Evolutionary conservation across 2,329 filamentous ascomycete species (phyloP).

Genomic region (Penicillium psychrosexuale): DNA sequence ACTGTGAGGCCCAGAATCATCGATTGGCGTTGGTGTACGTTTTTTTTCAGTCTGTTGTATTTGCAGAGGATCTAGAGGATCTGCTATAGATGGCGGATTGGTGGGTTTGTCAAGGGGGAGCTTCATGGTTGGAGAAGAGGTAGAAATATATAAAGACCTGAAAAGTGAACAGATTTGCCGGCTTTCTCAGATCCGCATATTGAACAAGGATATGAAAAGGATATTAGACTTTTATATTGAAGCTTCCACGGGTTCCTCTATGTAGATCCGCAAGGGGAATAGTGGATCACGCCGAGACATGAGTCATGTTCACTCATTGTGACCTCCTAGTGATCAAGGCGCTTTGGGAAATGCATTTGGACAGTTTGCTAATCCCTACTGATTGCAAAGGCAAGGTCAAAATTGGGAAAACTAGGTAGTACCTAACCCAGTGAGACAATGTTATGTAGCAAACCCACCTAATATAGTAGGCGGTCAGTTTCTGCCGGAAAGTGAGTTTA

Average conservation of each 20-base stretch:
- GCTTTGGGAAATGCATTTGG: background rate
- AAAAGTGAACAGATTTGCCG: background rate
- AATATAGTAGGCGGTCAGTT: background rate
- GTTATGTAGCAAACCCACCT: background rate
- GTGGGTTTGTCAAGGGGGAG: background rate
- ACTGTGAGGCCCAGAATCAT: too few relatives aligned
- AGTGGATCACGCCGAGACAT: background rate
- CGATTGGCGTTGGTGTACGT: background rate
- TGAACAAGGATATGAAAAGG: background rate
- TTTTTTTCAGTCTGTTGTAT: too few relatives aligned
- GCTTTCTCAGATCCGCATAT: background rate
- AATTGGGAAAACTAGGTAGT: background rate
- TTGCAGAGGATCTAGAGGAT: background rate
- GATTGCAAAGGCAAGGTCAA: background rate
- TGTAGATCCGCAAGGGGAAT: background rate
- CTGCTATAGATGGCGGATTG: background rate
- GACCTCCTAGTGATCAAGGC: background rate
- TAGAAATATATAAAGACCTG: too few relatives aligned
- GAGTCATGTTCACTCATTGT: background rate
- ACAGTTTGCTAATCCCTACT: too few relatives aligned
- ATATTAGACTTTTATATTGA: background rate
- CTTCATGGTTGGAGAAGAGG: background rate
- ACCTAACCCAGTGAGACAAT: background rate
- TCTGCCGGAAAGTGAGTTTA: background rate
- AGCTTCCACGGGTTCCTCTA: background rate